Percentiles rank a stretch among this genome's conserved stretches.
These are phyloP conservation scores for Sugiyamaella americana DNA, from an alignment of 805 yeast genomes.

Conservation along the genomic window DNA sequence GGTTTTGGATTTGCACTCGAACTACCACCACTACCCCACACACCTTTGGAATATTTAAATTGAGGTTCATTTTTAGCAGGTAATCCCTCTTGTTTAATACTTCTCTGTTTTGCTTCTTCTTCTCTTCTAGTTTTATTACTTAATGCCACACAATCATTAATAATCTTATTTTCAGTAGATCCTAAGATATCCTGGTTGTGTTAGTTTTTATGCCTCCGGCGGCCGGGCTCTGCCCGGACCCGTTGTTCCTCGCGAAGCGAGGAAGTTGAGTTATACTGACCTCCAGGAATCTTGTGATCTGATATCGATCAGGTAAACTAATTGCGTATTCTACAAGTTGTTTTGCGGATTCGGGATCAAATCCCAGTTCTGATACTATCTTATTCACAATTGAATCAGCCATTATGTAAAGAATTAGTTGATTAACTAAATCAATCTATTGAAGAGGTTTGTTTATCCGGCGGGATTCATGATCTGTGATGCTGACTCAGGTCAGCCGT, in stretches of 20 bases:
- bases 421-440: too few relatives aligned
- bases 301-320: neutral
- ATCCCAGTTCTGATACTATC: slow-evolving; percentile 1
- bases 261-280: neutral
- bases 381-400: slow-evolving; percentile 1
- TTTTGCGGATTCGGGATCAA: slow-evolving; percentile 8
- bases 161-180: neutral
- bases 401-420: too few relatives aligned
- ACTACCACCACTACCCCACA: slow-evolving; percentile 9
- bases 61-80: slow-evolving; percentile 2
- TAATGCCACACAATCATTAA: neutral
- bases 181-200: slow-evolving; percentile 1
- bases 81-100: neutral
- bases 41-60: slow-evolving; percentile 15
- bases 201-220: too few relatives aligned
- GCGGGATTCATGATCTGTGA: too few relatives aligned
- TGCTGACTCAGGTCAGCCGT: too few relatives aligned
- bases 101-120: neutral
- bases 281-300: neutral
- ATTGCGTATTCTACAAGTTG: slow-evolving; percentile 10
- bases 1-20: slow-evolving; percentile 4
- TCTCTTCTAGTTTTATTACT: neutral
- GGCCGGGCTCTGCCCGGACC: too few relatives aligned
- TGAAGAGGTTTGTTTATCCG: too few relatives aligned
- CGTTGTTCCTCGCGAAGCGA: too few relatives aligned